phyloP scores from a whole-genome alignment of 1,139 yeast genomes.

The Suhomyces maxii region DNA sequence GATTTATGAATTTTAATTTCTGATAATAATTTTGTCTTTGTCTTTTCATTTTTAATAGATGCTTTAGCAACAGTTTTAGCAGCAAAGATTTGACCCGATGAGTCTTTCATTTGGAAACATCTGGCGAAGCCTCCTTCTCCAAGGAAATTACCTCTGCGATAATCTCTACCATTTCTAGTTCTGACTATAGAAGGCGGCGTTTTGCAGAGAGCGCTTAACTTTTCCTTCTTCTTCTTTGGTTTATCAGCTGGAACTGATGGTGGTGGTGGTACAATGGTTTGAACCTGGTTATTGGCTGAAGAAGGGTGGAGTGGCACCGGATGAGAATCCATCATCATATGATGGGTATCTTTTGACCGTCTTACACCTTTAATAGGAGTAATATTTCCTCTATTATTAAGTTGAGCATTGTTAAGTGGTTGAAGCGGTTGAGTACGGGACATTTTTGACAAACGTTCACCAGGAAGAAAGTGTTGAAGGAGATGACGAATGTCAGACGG shows the following conservation, averaged over 20 bases:
- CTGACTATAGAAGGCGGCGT: conserved; percentile 93
- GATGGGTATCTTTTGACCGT: conserved; percentile 31
- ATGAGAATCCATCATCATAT: conserved; percentile 16
- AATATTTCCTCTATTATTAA: conserved; percentile 39
- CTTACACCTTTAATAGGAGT: conserved; percentile 45
- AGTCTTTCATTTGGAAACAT: conserved; percentile 94
- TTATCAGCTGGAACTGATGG: conserved; percentile 18
- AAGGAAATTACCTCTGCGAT: conserved; percentile 83
- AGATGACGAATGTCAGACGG: conserved; percentile 6
- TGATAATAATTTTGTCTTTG: conserved; percentile 82
- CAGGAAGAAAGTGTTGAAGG: not conserved
- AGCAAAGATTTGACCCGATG: conserved; percentile 83
- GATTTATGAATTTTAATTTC: conserved; percentile 95
- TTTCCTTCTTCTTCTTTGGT: conserved; percentile 72
- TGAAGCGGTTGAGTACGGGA: conserved; percentile 45
- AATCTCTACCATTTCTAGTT: conserved; percentile 83
- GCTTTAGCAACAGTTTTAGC: conserved; percentile 98
- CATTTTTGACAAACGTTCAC: conserved; percentile 19
- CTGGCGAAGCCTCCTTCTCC: conserved; percentile 99
- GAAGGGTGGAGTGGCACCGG: conserved; percentile 12
- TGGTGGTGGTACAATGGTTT: conserved; percentile 12
- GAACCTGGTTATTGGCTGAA: conserved; percentile 3
- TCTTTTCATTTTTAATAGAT: conserved; percentile 86
- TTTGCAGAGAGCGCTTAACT: conserved; percentile 82
- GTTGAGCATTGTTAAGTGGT: conserved; percentile 48